Evolutionary conservation across 352 stramenopile genomes (phyloP), one percentile per base, ranked within the genome.

Genomic region (Pythium chondricola): DNA sequence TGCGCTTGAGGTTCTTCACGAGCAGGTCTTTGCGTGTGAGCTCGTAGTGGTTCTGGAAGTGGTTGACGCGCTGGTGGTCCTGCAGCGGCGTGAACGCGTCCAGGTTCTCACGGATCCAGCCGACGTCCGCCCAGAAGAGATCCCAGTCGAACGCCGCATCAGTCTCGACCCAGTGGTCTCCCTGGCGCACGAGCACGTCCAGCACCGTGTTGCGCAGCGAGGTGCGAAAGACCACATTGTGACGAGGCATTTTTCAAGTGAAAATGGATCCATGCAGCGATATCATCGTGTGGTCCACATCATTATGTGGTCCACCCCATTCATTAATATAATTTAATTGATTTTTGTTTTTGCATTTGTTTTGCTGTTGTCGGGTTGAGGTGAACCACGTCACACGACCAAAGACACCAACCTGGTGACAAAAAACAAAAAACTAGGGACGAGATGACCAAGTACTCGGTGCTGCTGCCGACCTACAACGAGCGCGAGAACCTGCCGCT

Each of bases 401-500:
- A 33, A 43, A 51, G 44, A 39, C 22, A 43, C n/a, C n/a, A n/a
- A n/a, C n/a, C n/a, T 51, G 30, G 27, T 47, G 37, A 35, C 22
- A 16, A 32, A 29, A 13, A 22, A 35, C 40, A 18, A 18, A 16
- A 52, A 20, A 11, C 56, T 51, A 30, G 21, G 27, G 54, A n/a
- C 47, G 3, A 18, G 33, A 21, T 27, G 25, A n/a, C n/a, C 60
- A 91, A 90, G 69, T 98, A 98, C 59, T 97, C 93, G 29, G 82
- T 99, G 27, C 93, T 99, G 58, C 70, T 99, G 52, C 96, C 96
- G 46, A 98, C 95, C 26, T 99, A 98, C 74, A 99, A 99, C 65
- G 97, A 99, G 71, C 78, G 89, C 27, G 95, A 99, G 56, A 99
- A 99, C 72, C 74, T 99, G 18, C 96, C 97, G 24, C 74, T 99